Evolutionary conservation across 345 rosid genomes (phyloP).

Genomic region (Eucalyptus curtisii): DNA sequence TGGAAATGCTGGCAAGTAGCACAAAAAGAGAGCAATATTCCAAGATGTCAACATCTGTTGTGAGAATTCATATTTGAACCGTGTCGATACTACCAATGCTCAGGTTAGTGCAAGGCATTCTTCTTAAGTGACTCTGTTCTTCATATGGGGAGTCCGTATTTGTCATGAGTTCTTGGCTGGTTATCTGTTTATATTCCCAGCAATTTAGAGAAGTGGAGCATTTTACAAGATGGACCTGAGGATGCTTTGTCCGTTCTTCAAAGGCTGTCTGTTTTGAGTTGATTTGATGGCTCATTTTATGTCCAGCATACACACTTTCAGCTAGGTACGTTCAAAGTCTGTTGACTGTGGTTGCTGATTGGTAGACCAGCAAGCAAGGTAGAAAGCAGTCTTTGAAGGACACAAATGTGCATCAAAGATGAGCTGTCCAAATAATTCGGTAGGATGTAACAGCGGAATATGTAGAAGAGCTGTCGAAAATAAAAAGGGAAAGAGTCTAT

Average conservation of each 20-base stretch:
- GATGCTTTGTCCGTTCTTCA: background rate
- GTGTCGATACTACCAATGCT: conserved; percentile 15
- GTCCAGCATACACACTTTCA: background rate
- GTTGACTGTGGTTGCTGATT: background rate
- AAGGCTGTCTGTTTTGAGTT: background rate
- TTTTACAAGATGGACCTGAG: background rate
- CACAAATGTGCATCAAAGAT: conserved; percentile 8
- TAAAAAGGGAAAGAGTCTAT: conserved; percentile 50
- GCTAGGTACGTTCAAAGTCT: background rate
- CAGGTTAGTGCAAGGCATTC: conserved; percentile 27
- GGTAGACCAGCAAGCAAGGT: conserved; percentile 32
- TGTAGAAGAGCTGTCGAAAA: conserved; percentile 64
- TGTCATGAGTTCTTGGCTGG: background rate
- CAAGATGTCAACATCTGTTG: conserved; percentile 52
- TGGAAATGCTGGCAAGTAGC: conserved; percentile 20
- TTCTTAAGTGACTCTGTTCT: background rate
- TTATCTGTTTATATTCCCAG: background rate
- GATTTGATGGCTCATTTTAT: background rate
- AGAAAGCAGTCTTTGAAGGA: conserved; percentile 13
- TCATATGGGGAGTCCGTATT: background rate
- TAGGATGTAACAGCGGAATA: conserved; percentile 44
- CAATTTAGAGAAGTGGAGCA: background rate
- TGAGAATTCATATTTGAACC: conserved; percentile 13
- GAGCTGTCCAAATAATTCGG: conserved; percentile 17
- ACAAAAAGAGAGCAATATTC: conserved; percentile 73